Evolutionary conservation across 2,329 filamentous ascomycete species (phyloP).

Genomic region (Cylindrodendrum hubeiense): DNA sequence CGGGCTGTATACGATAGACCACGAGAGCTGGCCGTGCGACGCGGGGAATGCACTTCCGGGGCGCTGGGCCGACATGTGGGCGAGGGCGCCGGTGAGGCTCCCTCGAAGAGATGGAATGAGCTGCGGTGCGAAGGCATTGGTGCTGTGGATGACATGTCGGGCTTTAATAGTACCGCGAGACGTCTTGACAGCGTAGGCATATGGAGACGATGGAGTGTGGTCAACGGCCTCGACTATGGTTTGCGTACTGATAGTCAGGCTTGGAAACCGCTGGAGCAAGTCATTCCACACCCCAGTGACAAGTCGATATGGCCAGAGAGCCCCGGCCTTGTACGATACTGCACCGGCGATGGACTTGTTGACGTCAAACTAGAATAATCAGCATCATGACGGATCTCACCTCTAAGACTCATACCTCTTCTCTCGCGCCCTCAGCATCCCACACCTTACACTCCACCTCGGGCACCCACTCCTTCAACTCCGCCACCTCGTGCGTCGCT

Average conservation of each 20-base stretch:
- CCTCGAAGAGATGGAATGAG: conserved; percentile 63
- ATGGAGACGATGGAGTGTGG: conserved; percentile 11
- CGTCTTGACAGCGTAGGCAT: conserved; percentile 60
- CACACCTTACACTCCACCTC: conserved; percentile 53
- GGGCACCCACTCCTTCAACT: conserved; percentile 53
- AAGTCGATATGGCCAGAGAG: conserved; percentile 64
- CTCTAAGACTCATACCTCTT: conserved; percentile 40
- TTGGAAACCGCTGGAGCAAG: conserved; percentile 51
- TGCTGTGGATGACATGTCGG: conserved; percentile 68
- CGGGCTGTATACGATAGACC: conserved; percentile 61
- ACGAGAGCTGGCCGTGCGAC: conserved; percentile 55
- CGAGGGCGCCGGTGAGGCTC: conserved; percentile 58
- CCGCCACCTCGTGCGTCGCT: conserved; percentile 48
- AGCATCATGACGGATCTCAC: not conserved
- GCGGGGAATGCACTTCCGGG: conserved; percentile 52
- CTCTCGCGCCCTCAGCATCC: conserved; percentile 49
- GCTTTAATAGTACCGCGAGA: conserved; percentile 57
- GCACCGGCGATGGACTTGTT: conserved; percentile 54
- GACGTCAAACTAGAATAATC: conserved; percentile 48
- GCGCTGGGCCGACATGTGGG: conserved; percentile 64
- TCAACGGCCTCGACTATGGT: conserved; percentile 52
- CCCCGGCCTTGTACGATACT: conserved; percentile 59
- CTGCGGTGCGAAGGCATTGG: conserved; percentile 65
- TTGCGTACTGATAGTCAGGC: conserved; percentile 53
- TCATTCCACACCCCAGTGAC: conserved; percentile 59